A percentile compares a stretch with the other conserved stretches of the same genome.
phyloP scores from a whole-genome alignment of 2,329 filamentous ascomycete species.

The Chaetomium sp. region DNA sequence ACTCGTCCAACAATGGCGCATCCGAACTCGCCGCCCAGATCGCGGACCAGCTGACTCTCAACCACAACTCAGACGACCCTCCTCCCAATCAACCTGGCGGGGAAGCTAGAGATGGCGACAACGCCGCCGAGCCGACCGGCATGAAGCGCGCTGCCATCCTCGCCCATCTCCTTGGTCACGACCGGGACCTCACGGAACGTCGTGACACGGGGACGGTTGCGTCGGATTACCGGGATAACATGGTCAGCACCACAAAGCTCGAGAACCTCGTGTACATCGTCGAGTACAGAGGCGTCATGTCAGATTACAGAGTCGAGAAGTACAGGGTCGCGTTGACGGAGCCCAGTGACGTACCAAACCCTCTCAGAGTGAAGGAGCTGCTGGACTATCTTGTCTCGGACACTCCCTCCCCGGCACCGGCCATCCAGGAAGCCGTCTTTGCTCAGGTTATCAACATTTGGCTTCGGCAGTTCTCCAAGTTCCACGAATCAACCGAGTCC shows the following conservation, averaged over 20 bases:
- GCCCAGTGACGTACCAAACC: background rate
- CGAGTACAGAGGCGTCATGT: background rate
- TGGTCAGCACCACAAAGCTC: background rate
- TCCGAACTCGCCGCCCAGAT: background rate
- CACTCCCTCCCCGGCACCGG: background rate
- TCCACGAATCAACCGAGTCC: background rate
- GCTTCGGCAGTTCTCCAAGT: slow-evolving; percentile 8
- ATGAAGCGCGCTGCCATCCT: slow-evolving; percentile 9
- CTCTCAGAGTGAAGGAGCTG: background rate
- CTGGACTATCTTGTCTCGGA: background rate
- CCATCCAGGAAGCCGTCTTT: background rate
- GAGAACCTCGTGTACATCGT: background rate
- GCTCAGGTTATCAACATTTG: slow-evolving; percentile 10
- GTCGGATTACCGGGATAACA: background rate
- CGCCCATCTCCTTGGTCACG: background rate
- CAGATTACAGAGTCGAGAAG: background rate
- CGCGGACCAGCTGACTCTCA: background rate
- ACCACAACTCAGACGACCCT: background rate
- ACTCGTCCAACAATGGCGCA: background rate
- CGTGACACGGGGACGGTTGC: background rate
- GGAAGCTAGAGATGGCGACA: background rate
- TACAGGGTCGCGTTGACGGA: background rate
- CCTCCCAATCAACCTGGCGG: background rate
- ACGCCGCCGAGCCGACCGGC: background rate
- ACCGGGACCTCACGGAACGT: background rate